These are phyloP conservation scores for Venturia asperata DNA, from an alignment of 2,329 filamentous ascomycete species.

Conservation along the genomic window DNA sequence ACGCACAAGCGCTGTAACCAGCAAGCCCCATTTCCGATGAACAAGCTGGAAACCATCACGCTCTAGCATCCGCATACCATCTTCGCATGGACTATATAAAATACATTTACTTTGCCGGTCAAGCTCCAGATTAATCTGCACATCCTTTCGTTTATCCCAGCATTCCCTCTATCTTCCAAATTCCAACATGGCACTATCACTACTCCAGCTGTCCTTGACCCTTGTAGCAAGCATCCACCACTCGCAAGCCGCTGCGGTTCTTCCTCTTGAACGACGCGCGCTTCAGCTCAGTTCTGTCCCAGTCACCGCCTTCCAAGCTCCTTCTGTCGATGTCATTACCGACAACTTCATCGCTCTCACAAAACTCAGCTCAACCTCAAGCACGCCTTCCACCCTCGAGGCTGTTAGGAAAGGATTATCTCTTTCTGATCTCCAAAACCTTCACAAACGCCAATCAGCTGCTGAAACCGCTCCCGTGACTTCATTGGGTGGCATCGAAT, in stretches of 20 bases:
- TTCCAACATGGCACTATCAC: not conserved
- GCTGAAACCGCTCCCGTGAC: not conserved
- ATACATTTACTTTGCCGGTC: not conserved
- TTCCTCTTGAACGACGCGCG: not conserved
- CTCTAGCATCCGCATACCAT: not conserved
- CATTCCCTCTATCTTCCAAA: not conserved
- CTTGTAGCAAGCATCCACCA: not conserved
- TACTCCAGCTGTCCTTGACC: conserved; percentile 12
- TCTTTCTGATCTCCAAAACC: not conserved
- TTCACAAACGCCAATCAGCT: not conserved
- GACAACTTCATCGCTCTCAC: conserved; percentile 5
- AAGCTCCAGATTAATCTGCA: not conserved
- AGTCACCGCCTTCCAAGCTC: not conserved
- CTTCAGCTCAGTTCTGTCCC: not conserved
- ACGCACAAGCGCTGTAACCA: not conserved
- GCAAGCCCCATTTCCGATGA: not conserved
- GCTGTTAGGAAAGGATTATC: not conserved
- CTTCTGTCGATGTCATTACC: conserved; percentile 6
- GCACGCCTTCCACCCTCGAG: not conserved
- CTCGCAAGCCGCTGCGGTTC: not conserved
- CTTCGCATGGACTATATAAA: not conserved
- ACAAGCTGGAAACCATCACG: not conserved
- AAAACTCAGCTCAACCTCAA: not conserved
- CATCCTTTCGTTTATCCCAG: conserved; percentile 3
- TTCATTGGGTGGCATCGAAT: conserved; percentile 15